Evolutionary conservation across 2,329 filamentous ascomycete genomes (phyloP).

Genomic region (Pseudogymnoascus sp.): DNA sequence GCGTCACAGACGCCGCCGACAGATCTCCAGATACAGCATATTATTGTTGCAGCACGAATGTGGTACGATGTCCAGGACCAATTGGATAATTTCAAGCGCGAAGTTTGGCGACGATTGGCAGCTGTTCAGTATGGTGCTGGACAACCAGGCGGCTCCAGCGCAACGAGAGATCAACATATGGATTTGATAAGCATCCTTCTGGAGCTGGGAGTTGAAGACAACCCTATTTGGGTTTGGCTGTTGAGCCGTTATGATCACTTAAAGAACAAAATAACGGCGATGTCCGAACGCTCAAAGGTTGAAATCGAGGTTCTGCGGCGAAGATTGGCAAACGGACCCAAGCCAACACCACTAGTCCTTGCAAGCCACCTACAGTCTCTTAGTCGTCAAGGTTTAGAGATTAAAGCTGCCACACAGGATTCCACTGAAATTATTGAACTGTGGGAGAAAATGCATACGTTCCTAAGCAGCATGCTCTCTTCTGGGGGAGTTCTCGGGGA

Average conservation of each 20-base stretch:
- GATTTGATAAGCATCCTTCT: constrained; percentile 80
- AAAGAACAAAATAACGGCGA: constrained; percentile 72
- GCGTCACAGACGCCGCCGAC: constrained; percentile 49
- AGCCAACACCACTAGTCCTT: constrained; percentile 58
- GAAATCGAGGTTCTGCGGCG: constrained; percentile 88
- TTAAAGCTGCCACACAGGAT: constrained; percentile 60
- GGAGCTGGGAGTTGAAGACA: constrained; percentile 92
- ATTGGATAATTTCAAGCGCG: constrained; percentile 76
- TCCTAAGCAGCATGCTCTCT: constrained; percentile 66
- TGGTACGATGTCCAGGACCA: constrained; percentile 91
- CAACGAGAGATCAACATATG: constrained; percentile 75
- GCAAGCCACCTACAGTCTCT: constrained; percentile 71
- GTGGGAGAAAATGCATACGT: constrained; percentile 80
- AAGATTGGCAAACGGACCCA: constrained; percentile 64
- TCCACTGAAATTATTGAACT: constrained; percentile 73
- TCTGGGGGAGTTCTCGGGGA: constrained; percentile 77
- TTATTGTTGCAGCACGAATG: constrained; percentile 84
- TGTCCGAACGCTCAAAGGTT: constrained; percentile 76
- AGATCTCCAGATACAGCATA: constrained; percentile 74
- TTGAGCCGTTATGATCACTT: constrained; percentile 82
- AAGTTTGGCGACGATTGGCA: constrained; percentile 76
- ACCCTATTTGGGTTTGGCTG: constrained; percentile 94
- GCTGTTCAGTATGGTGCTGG: constrained; percentile 50
- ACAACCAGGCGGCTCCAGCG: constrained; percentile 13
- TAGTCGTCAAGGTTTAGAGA: constrained; percentile 55